These are phyloP conservation scores for Rosellinia necatrix DNA, from an alignment of 2,329 filamentous ascomycete genomes.

Conservation along the genomic window DNA sequence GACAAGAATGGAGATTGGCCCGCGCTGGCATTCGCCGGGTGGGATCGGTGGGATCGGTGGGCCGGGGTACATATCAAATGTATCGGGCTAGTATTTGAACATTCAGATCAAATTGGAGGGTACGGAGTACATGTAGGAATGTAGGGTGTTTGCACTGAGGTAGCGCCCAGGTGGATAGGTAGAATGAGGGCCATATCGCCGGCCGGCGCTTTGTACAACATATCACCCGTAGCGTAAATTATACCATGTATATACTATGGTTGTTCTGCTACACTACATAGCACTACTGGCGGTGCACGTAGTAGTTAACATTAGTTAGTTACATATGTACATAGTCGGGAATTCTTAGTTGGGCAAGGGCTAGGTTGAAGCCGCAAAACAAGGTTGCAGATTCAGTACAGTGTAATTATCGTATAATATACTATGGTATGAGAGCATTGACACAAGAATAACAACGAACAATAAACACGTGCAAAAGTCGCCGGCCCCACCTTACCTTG, in stretches of 20 bases:
- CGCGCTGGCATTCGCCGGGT: conserved; percentile 12
- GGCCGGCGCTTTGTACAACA: too few species aligned
- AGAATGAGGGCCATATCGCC: too few species aligned
- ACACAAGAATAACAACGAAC: not conserved
- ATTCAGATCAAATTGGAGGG: not conserved
- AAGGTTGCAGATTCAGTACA: conserved; percentile 5
- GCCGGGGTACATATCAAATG: not conserved
- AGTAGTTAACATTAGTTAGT: not conserved
- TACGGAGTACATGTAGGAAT: not conserved
- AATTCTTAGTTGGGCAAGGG: conserved; percentile 6
- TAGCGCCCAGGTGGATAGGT: too few species aligned
- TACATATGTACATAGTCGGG: too few species aligned
- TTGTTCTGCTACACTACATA: too few species aligned
- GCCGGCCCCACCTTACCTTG: conserved; percentile 9
- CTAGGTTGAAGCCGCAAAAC: conserved; percentile 6
- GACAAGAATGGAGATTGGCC: conserved; percentile 16
- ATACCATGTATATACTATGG: too few species aligned
- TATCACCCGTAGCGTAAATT: too few species aligned
- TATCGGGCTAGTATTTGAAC: not conserved
- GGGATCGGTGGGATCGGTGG: conserved; percentile 5
- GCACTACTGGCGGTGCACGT: too few species aligned
- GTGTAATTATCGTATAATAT: not conserved
- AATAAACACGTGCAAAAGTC: not conserved
- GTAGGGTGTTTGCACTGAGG: too few species aligned
- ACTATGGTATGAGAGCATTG: not conserved